phyloP scores from a whole-genome alignment of 768 basidiomycete species.

The Boletus sp. region DNA sequence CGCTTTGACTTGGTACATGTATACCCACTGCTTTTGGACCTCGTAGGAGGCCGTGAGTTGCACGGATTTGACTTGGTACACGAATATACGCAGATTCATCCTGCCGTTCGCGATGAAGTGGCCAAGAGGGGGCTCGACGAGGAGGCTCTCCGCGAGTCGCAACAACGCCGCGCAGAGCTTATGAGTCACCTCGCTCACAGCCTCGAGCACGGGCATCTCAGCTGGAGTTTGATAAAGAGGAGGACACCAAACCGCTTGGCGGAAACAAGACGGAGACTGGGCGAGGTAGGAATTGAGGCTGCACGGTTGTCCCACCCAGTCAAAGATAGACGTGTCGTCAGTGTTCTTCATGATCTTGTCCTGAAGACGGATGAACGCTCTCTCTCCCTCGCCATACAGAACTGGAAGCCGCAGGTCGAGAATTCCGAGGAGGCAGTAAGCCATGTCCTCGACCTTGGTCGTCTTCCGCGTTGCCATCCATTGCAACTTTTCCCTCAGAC shows the following conservation, averaged over 20 bases:
- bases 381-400: constrained; percentile 25
- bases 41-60: constrained; percentile 3
- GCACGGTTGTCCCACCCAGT: constrained; percentile 27
- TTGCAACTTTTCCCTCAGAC: constrained; percentile 24
- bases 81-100: constrained; percentile 28
- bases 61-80: constrained; percentile 19
- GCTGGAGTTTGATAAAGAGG: not conserved
- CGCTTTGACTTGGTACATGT: constrained; percentile 23
- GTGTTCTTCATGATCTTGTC: constrained; percentile 28
- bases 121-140: constrained; percentile 25
- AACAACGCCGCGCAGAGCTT: constrained; percentile 15
- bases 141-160: constrained; percentile 16
- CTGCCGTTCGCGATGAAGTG: constrained; percentile 30
- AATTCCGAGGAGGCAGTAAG: constrained; percentile 30
- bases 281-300: constrained; percentile 27
- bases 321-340: constrained; percentile 26
- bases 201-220: constrained; percentile 8
- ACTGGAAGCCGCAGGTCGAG: constrained; percentile 27
- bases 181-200: constrained; percentile 13
- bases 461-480: constrained; percentile 30
- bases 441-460: constrained; percentile 28
- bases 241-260: constrained; percentile 10
- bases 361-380: constrained; percentile 25
- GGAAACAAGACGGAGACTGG: constrained; percentile 22
- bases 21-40: constrained; percentile 8